Conservation (phyloP, 306 rosid genomes). For the Inga oerstediana region DNA sequence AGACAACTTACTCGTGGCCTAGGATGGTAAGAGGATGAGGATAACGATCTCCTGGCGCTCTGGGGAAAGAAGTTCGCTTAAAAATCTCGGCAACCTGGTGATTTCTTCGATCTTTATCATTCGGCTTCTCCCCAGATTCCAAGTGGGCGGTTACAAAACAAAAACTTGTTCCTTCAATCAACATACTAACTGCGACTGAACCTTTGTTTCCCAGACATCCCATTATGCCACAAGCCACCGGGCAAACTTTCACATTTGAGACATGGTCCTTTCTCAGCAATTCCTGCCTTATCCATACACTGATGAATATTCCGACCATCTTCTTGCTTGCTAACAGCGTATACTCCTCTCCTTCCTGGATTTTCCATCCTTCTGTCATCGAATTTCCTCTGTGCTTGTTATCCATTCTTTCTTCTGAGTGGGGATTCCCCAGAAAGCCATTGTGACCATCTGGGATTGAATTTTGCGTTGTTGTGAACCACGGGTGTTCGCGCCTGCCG, state of each 20-base stretch:
- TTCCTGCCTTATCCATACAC: conserved; percentile 80
- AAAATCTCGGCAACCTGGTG: conserved; percentile 81
- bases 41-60: conserved; percentile 40
- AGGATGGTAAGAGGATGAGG: conserved; percentile 73
- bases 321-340: conserved; percentile 76
- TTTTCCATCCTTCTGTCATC: conserved; percentile 24
- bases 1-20: conserved; percentile 83
- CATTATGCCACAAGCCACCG: conserved; percentile 97
- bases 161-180: conserved; percentile 91
- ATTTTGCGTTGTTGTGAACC: conserved; percentile 57
- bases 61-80: conserved; percentile 67
- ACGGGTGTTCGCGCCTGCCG: conserved; percentile 49
- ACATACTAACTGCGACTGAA: conserved; percentile 80
- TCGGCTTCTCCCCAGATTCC: conserved; percentile 90
- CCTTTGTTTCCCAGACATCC: conserved; percentile 98
- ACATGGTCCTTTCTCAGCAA: conserved; percentile 55
- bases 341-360: conserved; percentile 47
- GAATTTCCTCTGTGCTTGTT: conserved; percentile 16
- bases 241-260: conserved; percentile 76
- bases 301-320: conserved; percentile 92
- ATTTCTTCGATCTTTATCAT: conserved; percentile 79
- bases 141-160: conserved; percentile 87
- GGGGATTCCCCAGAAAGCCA: conserved; percentile 27
- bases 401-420: conserved; percentile 26
- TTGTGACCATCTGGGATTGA: conserved; percentile 42